These are phyloP conservation scores for Ceratobasidium sp. DNA, from an alignment of 1,284 basidiomycete genomes.

Conservation along the genomic window DNA sequence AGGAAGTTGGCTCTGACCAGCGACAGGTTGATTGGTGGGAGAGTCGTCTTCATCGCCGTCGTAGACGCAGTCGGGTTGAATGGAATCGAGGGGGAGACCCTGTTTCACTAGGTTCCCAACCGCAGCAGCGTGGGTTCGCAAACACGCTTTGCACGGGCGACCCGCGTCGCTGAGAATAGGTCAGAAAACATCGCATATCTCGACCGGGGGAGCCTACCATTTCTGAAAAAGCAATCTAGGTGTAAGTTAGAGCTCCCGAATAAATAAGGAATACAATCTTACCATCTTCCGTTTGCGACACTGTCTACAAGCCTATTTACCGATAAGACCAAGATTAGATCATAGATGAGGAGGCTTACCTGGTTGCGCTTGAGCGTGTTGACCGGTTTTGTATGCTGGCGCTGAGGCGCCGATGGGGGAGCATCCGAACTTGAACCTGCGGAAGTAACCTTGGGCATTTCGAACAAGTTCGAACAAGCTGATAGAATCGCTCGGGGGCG, in stretches of 20 bases:
- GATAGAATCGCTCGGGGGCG: neutral
- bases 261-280: neutral
- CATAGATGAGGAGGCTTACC: neutral
- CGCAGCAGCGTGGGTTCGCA: slow-evolving; percentile 40
- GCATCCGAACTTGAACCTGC: slow-evolving; percentile 2
- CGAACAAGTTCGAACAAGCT: no score
- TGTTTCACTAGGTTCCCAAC: slow-evolving; percentile 41
- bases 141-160: slow-evolving; percentile 42
- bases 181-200: neutral
- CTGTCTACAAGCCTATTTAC: slow-evolving; percentile 31
- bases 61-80: slow-evolving; percentile 41
- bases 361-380: slow-evolving; percentile 43
- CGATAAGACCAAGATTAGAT: neutral
- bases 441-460: slow-evolving; percentile 36
- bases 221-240: slow-evolving; percentile 23
- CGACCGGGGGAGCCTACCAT: slow-evolving; percentile 22
- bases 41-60: slow-evolving; percentile 31
- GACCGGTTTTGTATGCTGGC: slow-evolving; percentile 31
- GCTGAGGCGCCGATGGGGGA: neutral
- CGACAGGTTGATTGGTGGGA: slow-evolving; percentile 1
- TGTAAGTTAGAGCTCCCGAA: slow-evolving; percentile 23
- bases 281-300: slow-evolving; percentile 46
- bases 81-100: slow-evolving; percentile 42
- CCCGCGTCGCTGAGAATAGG: slow-evolving; percentile 28
- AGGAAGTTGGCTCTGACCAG: neutral